A percentile compares a stretch with the other conserved stretches of the same genome.
Conservation (phyloP, 148 eudicot genomes). For the Vaccinium macrocarpon region DNA sequence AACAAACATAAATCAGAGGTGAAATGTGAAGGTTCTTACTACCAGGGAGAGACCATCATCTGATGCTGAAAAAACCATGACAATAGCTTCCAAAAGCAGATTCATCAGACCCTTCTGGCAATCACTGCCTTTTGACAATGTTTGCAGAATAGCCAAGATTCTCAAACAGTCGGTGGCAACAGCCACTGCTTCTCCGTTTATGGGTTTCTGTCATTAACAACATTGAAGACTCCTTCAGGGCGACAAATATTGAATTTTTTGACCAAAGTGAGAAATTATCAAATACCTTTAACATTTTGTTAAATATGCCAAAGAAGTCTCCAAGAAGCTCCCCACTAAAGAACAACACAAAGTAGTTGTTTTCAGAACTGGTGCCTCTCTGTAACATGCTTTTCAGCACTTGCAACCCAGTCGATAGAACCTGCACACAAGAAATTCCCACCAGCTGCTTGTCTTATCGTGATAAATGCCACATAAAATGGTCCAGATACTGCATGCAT, state of each 20-base stretch:
- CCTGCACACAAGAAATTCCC: constrained; percentile 39
- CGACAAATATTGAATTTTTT: constrained; percentile 15
- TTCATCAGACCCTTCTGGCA: constrained; percentile 65
- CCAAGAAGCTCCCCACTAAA: constrained; percentile 63
- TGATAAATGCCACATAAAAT: neutral
- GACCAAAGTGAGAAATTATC: constrained; percentile 9
- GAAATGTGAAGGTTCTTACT: constrained; percentile 11
- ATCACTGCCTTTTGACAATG: constrained; percentile 59
- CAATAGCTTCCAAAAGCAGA: constrained; percentile 71
- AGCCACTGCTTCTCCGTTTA: constrained; percentile 65
- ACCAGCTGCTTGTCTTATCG: constrained; percentile 14
- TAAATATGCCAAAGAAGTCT: constrained; percentile 43
- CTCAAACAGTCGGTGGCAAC: constrained; percentile 82
- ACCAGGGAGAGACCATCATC: constrained; percentile 60
- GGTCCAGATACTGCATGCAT: constrained; percentile 14
- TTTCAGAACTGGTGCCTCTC: constrained; percentile 39
- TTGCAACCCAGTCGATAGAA: constrained; percentile 79
- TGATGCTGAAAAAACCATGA: constrained; percentile 66
- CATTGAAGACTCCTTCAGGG: constrained; percentile 19
- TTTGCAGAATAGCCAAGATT: constrained; percentile 80
- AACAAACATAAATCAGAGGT: neutral
- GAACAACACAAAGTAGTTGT: constrained; percentile 55
- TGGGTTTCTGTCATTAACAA: constrained; percentile 52
- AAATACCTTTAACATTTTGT: constrained; percentile 56
- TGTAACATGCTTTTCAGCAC: constrained; percentile 67